Evolutionary conservation across 1,139 yeast species (phyloP), one percentile per base, ranked within the genome.

Genomic region (Nakaseomyces nivariensis): DNA sequence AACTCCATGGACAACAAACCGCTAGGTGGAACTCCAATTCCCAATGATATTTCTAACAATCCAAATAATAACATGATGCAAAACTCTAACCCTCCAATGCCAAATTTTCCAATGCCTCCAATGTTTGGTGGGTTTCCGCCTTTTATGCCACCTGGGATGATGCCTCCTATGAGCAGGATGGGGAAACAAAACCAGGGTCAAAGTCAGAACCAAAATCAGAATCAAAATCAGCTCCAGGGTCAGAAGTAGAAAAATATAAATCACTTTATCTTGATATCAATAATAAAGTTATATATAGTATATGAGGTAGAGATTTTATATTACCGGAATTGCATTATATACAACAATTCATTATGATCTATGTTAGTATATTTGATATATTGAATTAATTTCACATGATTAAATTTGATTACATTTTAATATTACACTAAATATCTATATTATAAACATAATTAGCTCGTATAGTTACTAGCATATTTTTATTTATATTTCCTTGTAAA

Each of bases 51-150:
- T 25, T 46, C 45, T 29, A 52, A 41, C 27, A 52, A 48, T 32
- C 52, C 48, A 25, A 46, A 36, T 5, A 45, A 43, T 43, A 47
- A 25, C 31, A 33, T 37, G 48, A 42, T 31, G 36, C 33, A 34
- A 33, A 27, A 44, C 41, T 32, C 44, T 43, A 36, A 44, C 9
- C 53, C 47, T 24, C 45, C 49, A 10, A 17, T 43, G 17, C 50
- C 53, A 4, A 62, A 59, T 24, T 61, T 62, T 34, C 64, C 64
- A 25, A 56, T 61, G 59, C 64, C 67, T 17, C 71, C 71, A 13
- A 72, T 69, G 71, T 72, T 72, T 52, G 73, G 68, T 46, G 68
- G 62, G 34, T 67, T 67, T 55, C 64, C 58, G 42, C 66, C 67
- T 4, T 63, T 64, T 48, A 62, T 62, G 31, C 62, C 64, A 57